Evolutionary conservation across 2,329 filamentous ascomycete species (phyloP), one percentile per base, ranked within the genome.

Genomic region (Nemania diffusa): DNA sequence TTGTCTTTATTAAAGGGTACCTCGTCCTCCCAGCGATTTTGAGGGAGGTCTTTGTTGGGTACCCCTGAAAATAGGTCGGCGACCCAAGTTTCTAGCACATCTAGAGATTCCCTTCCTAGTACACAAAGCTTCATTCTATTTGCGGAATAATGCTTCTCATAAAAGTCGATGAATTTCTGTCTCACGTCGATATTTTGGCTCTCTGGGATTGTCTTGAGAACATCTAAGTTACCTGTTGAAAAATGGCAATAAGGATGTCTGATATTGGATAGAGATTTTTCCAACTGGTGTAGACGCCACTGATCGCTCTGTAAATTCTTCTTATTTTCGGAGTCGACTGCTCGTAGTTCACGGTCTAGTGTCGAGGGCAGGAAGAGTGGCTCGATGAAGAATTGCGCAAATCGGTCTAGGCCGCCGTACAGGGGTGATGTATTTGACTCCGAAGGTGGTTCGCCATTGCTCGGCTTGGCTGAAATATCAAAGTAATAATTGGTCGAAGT

Each of bases 401-500:
- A 97, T 37, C 94, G 90, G 78, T 97, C 94, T 58, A 97, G 84
- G 4, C 92, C 94, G 26, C 93, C 94, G 77, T 91, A 90, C 5
- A 97, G 75, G 1, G 87, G 85, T 17, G 87, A 89, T 0, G 85
- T 82, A 71, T 89, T 88, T 73, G 81, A 76, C 70, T 84, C 85
- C 8, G 86, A 85, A 3, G 85, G 81, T 34, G 87, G 83, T 59
- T 85, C 81, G 42, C 86, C 84, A 68, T 90, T 89, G 77, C 85
- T 88, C 13, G 91, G 87, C 58, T 93, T 93, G 34, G 94, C 93
- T 22, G 92, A 93, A 65, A 98, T 90, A 76, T 99, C 96, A 78
- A 99, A 99, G 81, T 92, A 98, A 83, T 97, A 99, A 81, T 98
- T 98, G 70, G 96, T 99, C 59, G 95, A 97, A 1, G 93, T 97